phyloP scores from a whole-genome alignment of 345 rosid species.

The Eucalyptus urophylla region DNA sequence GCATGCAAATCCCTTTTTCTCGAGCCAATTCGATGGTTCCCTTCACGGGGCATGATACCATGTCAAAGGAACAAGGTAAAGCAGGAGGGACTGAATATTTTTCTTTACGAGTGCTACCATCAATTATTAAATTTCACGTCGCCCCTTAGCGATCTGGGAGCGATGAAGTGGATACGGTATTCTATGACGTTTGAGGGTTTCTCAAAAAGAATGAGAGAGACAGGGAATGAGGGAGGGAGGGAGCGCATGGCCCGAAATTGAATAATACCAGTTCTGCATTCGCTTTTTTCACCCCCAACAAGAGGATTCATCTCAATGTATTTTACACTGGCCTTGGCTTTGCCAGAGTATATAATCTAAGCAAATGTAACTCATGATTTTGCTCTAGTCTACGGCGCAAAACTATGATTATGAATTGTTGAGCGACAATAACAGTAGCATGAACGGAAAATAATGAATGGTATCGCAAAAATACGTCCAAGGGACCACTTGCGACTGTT shows the following conservation, averaged over 20 bases:
- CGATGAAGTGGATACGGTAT: neutral
- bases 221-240: neutral
- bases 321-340: neutral
- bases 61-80: neutral
- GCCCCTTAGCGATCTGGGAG: neutral
- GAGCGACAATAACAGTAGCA: neutral
- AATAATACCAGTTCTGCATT: neutral
- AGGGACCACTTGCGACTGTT: neutral
- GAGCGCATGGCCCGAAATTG: neutral
- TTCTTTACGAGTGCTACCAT: neutral
- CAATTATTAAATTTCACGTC: neutral
- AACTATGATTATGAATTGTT: neutral
- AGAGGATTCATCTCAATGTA: neutral
- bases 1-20: neutral
- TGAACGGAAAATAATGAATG: neutral
- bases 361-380: neutral
- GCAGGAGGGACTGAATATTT: neutral
- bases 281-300: neutral
- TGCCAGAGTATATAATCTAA: neutral
- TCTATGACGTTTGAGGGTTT: neutral
- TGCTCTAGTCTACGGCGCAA: neutral
- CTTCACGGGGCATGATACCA: neutral
- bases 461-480: neutral
- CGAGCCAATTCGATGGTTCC: neutral
- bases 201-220: neutral